Conservation (phyloP, 2,329 filamentous ascomycete genomes). For the Trichothecium roseum region DNA sequence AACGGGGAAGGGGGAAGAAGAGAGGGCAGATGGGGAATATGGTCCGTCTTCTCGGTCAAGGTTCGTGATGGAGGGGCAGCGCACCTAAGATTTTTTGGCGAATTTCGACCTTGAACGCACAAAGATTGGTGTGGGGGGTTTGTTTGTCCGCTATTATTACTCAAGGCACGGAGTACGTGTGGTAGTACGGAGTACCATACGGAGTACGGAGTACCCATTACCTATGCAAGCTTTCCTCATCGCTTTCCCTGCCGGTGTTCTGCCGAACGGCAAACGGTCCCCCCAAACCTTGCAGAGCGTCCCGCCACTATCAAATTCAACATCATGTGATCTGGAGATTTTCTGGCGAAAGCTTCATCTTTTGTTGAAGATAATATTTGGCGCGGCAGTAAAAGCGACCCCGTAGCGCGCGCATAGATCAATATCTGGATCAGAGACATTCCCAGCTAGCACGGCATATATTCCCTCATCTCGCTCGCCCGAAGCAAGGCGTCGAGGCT, state of each 20-base stretch:
- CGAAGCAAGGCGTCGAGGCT: not conserved
- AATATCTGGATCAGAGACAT: not conserved
- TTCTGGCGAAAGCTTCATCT: constrained; percentile 10
- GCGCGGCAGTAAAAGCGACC: not conserved
- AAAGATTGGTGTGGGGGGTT: no score
- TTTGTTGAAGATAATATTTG: no score
- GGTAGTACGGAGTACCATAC: no score
- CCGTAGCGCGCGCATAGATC: not conserved
- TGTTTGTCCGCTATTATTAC: no score
- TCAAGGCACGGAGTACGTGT: no score
- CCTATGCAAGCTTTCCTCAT: no score
- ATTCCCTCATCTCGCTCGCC: constrained; percentile 2
- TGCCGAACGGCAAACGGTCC: not conserved
- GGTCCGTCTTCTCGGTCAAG: not conserved
- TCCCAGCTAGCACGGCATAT: no score
- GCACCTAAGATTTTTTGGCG: constrained; percentile 1
- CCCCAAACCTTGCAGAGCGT: not conserved
- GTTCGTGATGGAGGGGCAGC: not conserved
- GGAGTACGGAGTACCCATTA: no score
- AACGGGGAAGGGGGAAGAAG: not conserved
- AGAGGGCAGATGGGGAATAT: no score
- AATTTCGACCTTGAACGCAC: no score
- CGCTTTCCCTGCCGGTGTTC: not conserved
- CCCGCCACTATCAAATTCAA: constrained; percentile 1
- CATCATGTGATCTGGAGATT: constrained; percentile 28